These are phyloP conservation scores for Dalbergia cochinchinensis DNA, from an alignment of 306 rosid species.

Conservation along the genomic window DNA sequence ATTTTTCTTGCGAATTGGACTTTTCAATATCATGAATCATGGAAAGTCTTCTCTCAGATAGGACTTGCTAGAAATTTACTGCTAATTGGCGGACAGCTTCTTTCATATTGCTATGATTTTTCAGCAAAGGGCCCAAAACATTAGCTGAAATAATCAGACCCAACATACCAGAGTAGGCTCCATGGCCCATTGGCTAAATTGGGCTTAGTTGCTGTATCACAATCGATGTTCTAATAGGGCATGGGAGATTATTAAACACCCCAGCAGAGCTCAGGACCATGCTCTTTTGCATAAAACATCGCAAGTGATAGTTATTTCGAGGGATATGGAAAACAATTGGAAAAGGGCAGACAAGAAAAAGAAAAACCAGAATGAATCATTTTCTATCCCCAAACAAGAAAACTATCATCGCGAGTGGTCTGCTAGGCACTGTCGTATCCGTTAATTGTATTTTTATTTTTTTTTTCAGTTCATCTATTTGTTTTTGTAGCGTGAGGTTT, in stretches of 20 bases:
- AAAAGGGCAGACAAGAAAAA: too few relatives aligned
- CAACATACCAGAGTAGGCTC: neutral
- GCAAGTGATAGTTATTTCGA: too few relatives aligned
- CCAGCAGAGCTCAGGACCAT: neutral
- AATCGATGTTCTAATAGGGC: neutral
- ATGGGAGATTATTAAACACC: neutral
- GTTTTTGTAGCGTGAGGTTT: too few relatives aligned
- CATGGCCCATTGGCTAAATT: neutral
- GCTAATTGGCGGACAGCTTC: too few relatives aligned
- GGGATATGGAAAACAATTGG: neutral
- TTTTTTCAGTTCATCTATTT: too few relatives aligned
- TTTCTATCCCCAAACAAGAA: too few relatives aligned
- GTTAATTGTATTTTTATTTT: too few relatives aligned
- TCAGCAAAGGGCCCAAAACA: neutral
- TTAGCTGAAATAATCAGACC: neutral
- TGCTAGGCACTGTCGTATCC: too few relatives aligned
- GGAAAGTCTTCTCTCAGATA: neutral
- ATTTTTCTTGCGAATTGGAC: neutral
- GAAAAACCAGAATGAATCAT: too few relatives aligned
- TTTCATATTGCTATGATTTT: neutral
- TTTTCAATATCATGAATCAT: neutral
- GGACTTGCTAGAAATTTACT: neutral
- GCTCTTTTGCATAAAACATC: neutral
- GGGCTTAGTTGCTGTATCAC: neutral
- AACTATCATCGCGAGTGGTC: too few relatives aligned